Percentiles rank a stretch among this genome's conserved stretches.
These are phyloP conservation scores for Vigna mungo DNA, from an alignment of 306 rosid species.

Conservation along the genomic window DNA sequence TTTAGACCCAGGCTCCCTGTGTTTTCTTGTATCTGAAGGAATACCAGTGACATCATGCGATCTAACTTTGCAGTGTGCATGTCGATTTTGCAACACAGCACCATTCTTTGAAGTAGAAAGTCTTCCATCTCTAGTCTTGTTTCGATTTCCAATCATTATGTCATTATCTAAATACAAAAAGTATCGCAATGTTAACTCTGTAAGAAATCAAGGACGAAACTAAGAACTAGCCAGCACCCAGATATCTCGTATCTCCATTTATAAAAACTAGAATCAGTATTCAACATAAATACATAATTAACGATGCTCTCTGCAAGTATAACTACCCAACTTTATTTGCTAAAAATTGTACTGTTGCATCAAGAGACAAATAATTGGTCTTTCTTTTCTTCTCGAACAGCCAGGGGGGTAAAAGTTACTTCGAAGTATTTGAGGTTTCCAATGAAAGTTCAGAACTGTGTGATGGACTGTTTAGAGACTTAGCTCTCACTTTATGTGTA, in stretches of 20 bases:
- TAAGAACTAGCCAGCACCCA: background rate
- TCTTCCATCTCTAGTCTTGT: conserved; percentile 53
- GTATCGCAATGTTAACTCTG: conserved; percentile 16
- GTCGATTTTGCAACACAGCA: conserved; percentile 56
- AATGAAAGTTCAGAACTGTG: too few relatives aligned
- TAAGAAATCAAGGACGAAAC: background rate
- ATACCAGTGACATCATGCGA: conserved; percentile 47
- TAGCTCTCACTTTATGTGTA: background rate
- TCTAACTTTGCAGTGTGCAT: conserved; percentile 53
- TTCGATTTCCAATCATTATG: conserved; percentile 60
- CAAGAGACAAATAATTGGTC: background rate
- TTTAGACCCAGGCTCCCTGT: conserved; percentile 49
- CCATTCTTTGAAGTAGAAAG: conserved; percentile 59
- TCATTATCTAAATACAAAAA: conserved; percentile 73
- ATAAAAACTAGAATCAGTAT: conserved; percentile 33
- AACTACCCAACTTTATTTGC: background rate
- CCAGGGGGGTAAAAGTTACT: too few relatives aligned
- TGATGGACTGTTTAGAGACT: too few relatives aligned
- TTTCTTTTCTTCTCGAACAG: too few relatives aligned
- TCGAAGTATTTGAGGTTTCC: too few relatives aligned
- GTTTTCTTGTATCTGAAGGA: conserved; percentile 47
- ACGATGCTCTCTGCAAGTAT: background rate
- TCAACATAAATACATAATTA: background rate
- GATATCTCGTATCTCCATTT: conserved; percentile 1
- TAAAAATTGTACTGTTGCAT: too few relatives aligned